phyloP scores from a whole-genome alignment of 2,329 filamentous ascomycete species.

The Hyphodiscus sp. region DNA sequence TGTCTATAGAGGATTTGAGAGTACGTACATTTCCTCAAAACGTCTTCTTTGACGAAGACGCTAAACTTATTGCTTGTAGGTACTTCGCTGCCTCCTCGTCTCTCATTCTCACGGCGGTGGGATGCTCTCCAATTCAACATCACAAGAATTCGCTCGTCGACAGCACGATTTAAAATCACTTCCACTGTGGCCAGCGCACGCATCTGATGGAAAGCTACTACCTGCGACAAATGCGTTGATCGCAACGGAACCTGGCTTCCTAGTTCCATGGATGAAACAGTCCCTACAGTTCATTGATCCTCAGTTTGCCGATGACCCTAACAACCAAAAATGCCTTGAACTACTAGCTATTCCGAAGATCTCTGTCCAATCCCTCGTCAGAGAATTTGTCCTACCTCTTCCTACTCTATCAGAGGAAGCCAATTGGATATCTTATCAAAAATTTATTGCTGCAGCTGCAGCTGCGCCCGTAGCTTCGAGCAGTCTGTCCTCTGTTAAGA shows the following conservation, averaged over 20 bases:
- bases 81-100: slow-evolving; percentile 10
- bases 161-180: not conserved
- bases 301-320: not conserved
- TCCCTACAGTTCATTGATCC: slow-evolving; percentile 13
- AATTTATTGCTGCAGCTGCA: not conserved
- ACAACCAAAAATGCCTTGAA: not conserved
- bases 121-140: not conserved
- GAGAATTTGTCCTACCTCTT: not conserved
- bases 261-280: slow-evolving; percentile 21
- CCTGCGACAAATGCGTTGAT: slow-evolving; percentile 12
- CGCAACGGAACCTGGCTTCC: slow-evolving; percentile 11
- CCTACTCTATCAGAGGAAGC: not conserved
- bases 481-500: not conserved
- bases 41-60: not conserved
- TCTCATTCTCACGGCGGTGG: not conserved
- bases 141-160: not conserved
- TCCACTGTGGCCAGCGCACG: slow-evolving; percentile 14
- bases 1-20: not conserved
- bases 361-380: not conserved
- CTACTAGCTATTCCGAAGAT: not conserved
- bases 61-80: slow-evolving; percentile 1
- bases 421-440: not conserved
- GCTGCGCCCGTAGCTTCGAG: not conserved
- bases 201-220: not conserved
- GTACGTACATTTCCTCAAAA: not conserved